A percentile compares a stretch with the other conserved stretches of the same genome.
Conservation (phyloP, 2,329 filamentous ascomycete species). For the Graphilbum sp. region DNA sequence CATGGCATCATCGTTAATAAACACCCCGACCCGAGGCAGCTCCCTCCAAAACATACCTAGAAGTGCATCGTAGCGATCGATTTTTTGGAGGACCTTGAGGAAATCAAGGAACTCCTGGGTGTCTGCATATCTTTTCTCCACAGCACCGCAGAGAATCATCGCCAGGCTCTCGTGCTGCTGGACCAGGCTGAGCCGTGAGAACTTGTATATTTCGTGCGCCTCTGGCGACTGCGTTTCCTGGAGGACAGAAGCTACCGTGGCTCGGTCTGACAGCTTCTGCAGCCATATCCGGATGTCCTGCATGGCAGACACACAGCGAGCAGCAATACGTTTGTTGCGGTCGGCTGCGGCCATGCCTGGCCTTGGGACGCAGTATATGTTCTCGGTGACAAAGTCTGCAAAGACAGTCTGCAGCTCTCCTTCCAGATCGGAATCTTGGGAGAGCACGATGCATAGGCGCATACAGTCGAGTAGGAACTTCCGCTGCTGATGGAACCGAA, state of each 20-base stretch:
- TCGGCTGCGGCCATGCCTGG: conserved; percentile 26
- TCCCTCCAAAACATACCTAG: conserved; percentile 23
- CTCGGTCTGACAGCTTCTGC: conserved; percentile 56
- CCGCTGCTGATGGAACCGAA: conserved; percentile 76
- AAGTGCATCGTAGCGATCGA: conserved; percentile 60
- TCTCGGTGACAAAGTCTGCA: conserved; percentile 37
- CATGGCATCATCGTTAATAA: conserved; percentile 1
- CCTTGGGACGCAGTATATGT: conserved; percentile 33
- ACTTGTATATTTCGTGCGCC: conserved; percentile 61
- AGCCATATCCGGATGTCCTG: conserved; percentile 61
- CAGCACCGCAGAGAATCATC: conserved; percentile 61
- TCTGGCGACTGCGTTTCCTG: conserved; percentile 46
- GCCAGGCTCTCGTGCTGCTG: conserved; percentile 82
- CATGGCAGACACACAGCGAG: conserved; percentile 64
- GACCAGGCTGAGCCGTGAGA: conserved; percentile 62
- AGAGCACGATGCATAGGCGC: conserved; percentile 59
- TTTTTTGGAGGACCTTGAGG: conserved; percentile 47
- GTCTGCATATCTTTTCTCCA: conserved; percentile 58
- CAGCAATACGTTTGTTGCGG: conserved; percentile 44
- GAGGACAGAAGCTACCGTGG: conserved; percentile 59
- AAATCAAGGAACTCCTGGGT: conserved; percentile 59
- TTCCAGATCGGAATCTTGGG: conserved; percentile 39
- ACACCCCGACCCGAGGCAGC: not conserved
- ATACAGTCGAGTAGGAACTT: conserved; percentile 72
- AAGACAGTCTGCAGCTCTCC: conserved; percentile 30